Base-by-base conservation (phyloP, 2,329 filamentous ascomycete genomes). In the Stachybotrys chlorohalonatus region DNA sequence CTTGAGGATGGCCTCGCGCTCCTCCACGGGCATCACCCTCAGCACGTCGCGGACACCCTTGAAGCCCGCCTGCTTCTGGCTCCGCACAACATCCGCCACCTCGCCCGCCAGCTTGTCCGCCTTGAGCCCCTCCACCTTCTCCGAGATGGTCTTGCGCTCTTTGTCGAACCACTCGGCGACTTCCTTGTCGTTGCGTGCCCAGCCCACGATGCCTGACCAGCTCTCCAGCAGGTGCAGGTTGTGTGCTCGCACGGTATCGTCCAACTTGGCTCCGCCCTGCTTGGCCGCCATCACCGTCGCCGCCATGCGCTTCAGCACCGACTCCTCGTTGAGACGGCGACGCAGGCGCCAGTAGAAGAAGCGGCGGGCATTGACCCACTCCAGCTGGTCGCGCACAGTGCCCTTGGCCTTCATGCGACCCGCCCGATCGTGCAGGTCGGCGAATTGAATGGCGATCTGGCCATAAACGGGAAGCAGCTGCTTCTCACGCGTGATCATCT, bases 321-420 rank as follows among this genome's bases (percentile, higher is more conserved):
- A 90, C 76, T 99, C 94, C 77, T 99, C 94, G 74, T 95, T 97
- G 69, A 99, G 81, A 75, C 94, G 85, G 70, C 94, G 89, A 73
- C 95, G 92, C 59, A 96, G 86, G 74, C 94, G 93, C 94, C 95
- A 99, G 87, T 97, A 99, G 81, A 99, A 97, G 89, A 94, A 97
- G 68, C 93, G 87, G 61, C 94, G 87, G 9, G 93, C 86, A 64
- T 96, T 88, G 70, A 83, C 80, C 94, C 93, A 97, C 66, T 87
- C 82, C 47, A 99, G 81, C 11, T 85, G 76, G 64, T 89, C 83
- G 59, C 94, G 90, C 66, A 99, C 96, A 55, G 88, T 86, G 58
- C 91, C 88, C 85, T 99, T 99, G 73, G 94, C 94, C 78, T 96
- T 84, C 94, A 99, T 99, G 74, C 94, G 90, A 56, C 92, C 94